Percentiles rank a stretch among this genome's conserved stretches.
Evolutionary conservation across 176 grass and related monocot genomes (phyloP).

Genomic region (Paspalum vaginatum): DNA sequence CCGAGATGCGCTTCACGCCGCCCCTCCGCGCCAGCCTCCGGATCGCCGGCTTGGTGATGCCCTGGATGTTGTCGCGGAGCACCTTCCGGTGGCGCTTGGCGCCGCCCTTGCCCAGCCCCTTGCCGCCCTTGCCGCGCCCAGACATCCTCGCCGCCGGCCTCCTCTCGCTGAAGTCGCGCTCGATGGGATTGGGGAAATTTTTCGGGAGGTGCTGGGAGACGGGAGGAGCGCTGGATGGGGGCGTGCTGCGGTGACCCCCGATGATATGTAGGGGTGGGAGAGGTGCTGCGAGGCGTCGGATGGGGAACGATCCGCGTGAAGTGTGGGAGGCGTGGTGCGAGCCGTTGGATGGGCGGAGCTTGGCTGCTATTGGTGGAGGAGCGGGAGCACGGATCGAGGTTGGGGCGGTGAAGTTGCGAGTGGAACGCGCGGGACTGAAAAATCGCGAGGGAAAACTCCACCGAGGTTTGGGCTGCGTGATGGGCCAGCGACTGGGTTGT

Average conservation of each 20-base stretch:
- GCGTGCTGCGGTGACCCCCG: neutral
- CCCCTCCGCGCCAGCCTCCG: slow-evolving; percentile 64
- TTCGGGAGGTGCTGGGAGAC: neutral
- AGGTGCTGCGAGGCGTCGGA: slow-evolving; percentile 6
- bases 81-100: slow-evolving; percentile 91
- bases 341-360: slow-evolving; percentile 6
- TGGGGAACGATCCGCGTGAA: slow-evolving; percentile 1
- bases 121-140: slow-evolving; percentile 82
- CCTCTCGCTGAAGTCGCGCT: neutral
- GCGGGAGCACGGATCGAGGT: neutral
- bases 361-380: neutral
- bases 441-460: neutral
- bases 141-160: slow-evolving; percentile 49
- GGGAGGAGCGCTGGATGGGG: neutral
- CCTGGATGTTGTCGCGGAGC: slow-evolving; percentile 91
- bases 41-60: slow-evolving; percentile 93
- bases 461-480: no score
- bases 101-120: slow-evolving; percentile 89
- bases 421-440: neutral
- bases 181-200: neutral
- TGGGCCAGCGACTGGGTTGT: no score
- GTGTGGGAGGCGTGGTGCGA: rapidly evolving
- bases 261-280: neutral
- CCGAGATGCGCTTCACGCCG: slow-evolving; percentile 87
- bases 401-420: neutral